Evolutionary conservation across 2,329 filamentous ascomycete genomes (phyloP).

Genomic region (Metarhizium sp.): DNA sequence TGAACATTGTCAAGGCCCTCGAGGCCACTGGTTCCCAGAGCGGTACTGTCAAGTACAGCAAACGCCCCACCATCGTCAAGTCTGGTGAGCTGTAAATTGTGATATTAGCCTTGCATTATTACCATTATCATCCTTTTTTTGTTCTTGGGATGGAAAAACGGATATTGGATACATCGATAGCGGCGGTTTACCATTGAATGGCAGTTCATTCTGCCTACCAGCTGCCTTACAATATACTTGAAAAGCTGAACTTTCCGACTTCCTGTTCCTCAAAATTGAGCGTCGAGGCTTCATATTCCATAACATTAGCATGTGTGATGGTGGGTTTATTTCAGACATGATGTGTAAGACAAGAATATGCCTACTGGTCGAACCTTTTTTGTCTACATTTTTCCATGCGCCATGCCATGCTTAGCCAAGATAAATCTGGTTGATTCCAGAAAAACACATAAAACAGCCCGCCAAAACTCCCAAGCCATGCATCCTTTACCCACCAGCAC

Average conservation of each 20-base stretch:
- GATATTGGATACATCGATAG: constrained; percentile 1
- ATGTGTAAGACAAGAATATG: not conserved
- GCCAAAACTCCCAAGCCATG: constrained; percentile 12
- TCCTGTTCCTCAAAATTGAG: not conserved
- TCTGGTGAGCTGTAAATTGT: constrained; percentile 38
- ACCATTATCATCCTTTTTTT: not conserved
- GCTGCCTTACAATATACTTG: not conserved
- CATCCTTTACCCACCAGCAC: constrained; percentile 3
- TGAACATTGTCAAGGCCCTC: constrained; percentile 49
- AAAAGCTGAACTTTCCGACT: not conserved
- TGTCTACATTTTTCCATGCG: not conserved
- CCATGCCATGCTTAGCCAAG: not conserved
- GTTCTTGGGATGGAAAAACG: not conserved
- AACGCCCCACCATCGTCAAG: constrained; percentile 49
- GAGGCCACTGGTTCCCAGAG: constrained; percentile 49
- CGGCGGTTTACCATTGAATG: constrained; percentile 1
- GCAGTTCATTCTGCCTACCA: not conserved
- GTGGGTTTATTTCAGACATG: no score
- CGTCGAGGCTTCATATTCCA: not conserved
- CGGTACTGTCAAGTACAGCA: constrained; percentile 46
- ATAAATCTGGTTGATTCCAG: not conserved
- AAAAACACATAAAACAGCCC: not conserved
- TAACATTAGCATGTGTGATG: no score
- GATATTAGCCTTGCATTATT: constrained; percentile 10
- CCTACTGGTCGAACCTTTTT: not conserved